Conservation (phyloP, 805 yeast genomes). For the Candida ovalis region DNA sequence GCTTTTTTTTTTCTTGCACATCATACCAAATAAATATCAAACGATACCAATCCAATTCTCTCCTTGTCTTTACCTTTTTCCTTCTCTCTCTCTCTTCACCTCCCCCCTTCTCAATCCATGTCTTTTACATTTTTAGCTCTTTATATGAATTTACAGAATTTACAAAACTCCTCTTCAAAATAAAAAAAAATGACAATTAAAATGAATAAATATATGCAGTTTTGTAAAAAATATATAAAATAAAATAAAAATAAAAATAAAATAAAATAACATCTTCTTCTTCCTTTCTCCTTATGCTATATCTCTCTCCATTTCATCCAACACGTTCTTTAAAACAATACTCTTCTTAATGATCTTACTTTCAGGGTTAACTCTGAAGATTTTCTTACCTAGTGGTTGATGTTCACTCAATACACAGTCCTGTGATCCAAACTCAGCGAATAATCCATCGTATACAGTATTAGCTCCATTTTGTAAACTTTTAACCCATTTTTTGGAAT, state of each 20-base stretch:
- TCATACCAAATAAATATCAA: no score
- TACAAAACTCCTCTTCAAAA: no score
- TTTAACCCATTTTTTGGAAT: conserved; percentile 60
- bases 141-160: no score
- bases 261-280: neutral
- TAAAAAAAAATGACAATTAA: no score
- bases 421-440: conserved; percentile 10
- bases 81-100: no score
- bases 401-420: neutral
- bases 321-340: conserved; percentile 16
- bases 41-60: no score
- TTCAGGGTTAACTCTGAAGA: conserved; percentile 8
- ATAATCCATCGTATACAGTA: conserved; percentile 28
- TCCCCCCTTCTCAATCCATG: no score
- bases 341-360: conserved; percentile 16
- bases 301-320: conserved; percentile 14
- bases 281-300: no score
- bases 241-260: neutral
- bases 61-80: no score
- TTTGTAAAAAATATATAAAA: neutral
- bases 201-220: no score
- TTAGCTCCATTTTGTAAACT: conserved; percentile 46
- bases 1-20: no score
- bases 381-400: neutral
- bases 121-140: no score